phyloP scores from a whole-genome alignment of 108 stramenopile species.

The Discostella stelligeroides region DNA sequence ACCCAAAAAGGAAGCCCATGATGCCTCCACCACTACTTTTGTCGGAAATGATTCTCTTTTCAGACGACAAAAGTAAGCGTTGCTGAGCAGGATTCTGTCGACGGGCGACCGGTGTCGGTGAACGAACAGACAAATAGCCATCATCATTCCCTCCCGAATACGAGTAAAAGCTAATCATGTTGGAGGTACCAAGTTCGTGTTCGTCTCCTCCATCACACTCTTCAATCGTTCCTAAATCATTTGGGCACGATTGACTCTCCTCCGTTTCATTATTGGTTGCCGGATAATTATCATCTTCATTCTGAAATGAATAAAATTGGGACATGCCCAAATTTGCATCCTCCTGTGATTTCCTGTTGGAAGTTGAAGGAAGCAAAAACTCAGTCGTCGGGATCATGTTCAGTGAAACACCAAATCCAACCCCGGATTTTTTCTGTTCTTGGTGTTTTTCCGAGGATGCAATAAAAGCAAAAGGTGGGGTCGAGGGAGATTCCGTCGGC shows the following conservation, averaged over 20 bases:
- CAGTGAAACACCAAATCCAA: slow-evolving; percentile 25
- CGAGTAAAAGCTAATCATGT: slow-evolving; percentile 46
- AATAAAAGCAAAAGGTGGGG: not conserved
- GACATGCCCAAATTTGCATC: slow-evolving; percentile 22
- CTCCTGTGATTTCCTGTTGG: not conserved
- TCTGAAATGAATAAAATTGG: slow-evolving; percentile 41
- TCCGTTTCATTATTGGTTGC: not conserved
- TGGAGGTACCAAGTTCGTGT: slow-evolving; percentile 10
- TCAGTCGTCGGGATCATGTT: slow-evolving; percentile 33
- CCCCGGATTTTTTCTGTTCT: not conserved
- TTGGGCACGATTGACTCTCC: slow-evolving; percentile 5
- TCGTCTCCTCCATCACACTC: slow-evolving; percentile 10
- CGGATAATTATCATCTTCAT: slow-evolving; percentile 10
- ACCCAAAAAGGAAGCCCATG: slow-evolving; percentile 26
- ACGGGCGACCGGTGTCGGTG: slow-evolving; percentile 8
- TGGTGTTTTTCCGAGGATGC: not conserved
- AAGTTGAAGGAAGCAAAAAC: slow-evolving; percentile 10
- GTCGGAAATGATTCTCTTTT: not conserved
- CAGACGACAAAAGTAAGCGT: slow-evolving; percentile 8
- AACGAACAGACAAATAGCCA: slow-evolving; percentile 28
- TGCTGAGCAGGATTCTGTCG: slow-evolving; percentile 3
- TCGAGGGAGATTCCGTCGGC: not conserved
- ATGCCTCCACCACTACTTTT: slow-evolving; percentile 23
- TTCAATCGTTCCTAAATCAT: slow-evolving; percentile 8
- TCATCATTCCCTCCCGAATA: slow-evolving; percentile 25